Conservation (phyloP, 768 basidiomycete species). For the Ramaria sp. region DNA sequence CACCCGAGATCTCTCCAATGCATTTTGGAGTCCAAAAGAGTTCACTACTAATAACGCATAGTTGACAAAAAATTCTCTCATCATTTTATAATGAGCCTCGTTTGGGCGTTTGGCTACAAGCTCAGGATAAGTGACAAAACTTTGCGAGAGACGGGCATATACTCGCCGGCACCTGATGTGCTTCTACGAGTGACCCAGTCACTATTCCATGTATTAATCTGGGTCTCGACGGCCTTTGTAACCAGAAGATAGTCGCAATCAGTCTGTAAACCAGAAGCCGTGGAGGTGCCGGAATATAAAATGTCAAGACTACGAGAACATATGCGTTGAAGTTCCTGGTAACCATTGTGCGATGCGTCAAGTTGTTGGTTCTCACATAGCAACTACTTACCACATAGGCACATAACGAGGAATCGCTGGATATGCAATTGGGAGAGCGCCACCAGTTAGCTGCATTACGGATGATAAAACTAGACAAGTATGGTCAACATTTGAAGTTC, state of each 20-base stretch:
- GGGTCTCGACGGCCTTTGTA: constrained; percentile 76
- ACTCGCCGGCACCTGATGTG: neutral
- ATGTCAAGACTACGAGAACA: constrained; percentile 83
- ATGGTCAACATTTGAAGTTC: neutral
- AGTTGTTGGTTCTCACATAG: neutral
- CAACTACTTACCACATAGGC: constrained; percentile 61
- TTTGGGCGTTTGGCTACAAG: neutral
- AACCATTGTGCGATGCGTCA: constrained; percentile 5
- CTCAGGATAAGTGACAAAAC: neutral
- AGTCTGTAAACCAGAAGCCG: constrained; percentile 72
- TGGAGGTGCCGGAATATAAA: constrained; percentile 72
- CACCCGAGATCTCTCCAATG: constrained; percentile 65
- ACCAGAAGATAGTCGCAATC: constrained; percentile 80
- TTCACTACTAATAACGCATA: constrained; percentile 85
- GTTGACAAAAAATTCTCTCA: constrained; percentile 68
- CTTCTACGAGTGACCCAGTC: constrained; percentile 28
- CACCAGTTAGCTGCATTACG: constrained; percentile 74
- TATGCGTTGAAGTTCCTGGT: constrained; percentile 78
- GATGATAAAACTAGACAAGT: constrained; percentile 60
- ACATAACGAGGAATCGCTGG: constrained; percentile 58
- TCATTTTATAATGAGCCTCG: constrained; percentile 30
- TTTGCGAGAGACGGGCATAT: neutral
- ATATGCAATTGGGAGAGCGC: constrained; percentile 47
- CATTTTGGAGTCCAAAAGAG: constrained; percentile 94
- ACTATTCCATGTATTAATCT: constrained; percentile 51